phyloP scores from a whole-genome alignment of 2,329 filamentous ascomycete genomes.

The Huntiella moniliformis region DNA sequence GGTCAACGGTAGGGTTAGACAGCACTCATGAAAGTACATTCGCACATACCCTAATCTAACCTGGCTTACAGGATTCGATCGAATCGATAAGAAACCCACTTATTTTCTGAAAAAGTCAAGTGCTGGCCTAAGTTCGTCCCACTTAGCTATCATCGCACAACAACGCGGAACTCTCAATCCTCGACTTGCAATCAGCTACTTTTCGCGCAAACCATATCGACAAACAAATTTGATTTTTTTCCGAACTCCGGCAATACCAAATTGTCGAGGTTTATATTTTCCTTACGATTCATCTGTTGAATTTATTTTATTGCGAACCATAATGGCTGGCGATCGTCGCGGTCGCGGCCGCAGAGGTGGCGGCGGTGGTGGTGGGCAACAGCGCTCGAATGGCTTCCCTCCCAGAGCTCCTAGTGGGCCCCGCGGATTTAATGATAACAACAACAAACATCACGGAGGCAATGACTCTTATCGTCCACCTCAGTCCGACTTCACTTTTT shows the following conservation, averaged over 20 bases:
- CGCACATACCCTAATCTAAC: no score
- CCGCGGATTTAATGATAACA: conserved; percentile 1
- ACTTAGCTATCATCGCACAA: neutral
- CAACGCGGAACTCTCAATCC: neutral
- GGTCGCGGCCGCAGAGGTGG: conserved; percentile 5
- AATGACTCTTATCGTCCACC: conserved; percentile 17
- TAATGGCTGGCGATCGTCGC: conserved; percentile 4
- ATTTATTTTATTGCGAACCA: neutral
- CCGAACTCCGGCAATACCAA: neutral
- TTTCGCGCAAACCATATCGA: neutral
- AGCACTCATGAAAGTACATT: no score
- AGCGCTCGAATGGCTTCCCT: neutral
- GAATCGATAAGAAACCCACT: no score
- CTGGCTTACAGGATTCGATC: no score
- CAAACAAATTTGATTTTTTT: neutral
- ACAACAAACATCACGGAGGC: neutral
- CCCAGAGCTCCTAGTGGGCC: conserved; percentile 4
- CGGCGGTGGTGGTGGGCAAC: conserved; percentile 39
- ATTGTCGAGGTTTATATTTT: neutral
- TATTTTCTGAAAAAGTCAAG: no score
- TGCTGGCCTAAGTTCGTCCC: neutral
- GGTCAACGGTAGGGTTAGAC: no score
- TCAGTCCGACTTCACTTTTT: conserved; percentile 37
- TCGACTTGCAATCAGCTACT: neutral
- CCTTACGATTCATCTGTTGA: neutral